A percentile compares a stretch with the other conserved stretches of the same genome.
Conservation (phyloP, 768 basidiomycete species). For the Kwoniella newhampshirensis region DNA sequence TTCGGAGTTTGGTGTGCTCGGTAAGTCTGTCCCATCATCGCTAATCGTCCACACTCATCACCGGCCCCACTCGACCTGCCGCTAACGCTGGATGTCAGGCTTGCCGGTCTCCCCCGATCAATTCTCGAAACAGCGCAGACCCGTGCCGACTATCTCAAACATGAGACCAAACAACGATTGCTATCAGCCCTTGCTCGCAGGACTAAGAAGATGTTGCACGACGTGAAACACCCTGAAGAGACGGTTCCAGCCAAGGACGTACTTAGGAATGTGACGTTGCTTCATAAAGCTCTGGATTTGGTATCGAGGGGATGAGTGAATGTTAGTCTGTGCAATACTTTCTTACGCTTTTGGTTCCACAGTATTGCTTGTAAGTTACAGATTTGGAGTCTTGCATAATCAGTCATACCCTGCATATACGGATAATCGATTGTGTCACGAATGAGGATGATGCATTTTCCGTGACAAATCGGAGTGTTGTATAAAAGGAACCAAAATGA, state of each 20-base stretch:
- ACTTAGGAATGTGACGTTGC: constrained; percentile 14
- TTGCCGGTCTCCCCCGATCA: constrained; percentile 75
- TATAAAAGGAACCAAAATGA: too few species aligned
- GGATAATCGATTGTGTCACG: not conserved
- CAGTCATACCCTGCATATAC: not conserved
- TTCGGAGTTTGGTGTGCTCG: constrained; percentile 89
- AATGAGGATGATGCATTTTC: not conserved
- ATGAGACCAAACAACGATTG: constrained; percentile 53
- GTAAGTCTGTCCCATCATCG: constrained; percentile 17
- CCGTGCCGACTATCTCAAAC: constrained; percentile 62
- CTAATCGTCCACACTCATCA: too few species aligned
- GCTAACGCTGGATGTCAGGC: constrained; percentile 50
- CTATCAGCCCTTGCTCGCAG: constrained; percentile 25
- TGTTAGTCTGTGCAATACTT: too few species aligned
- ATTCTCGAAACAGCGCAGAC: constrained; percentile 65
- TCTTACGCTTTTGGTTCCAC: too few species aligned
- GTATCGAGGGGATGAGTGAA: not conserved
- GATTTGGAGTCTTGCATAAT: not conserved
- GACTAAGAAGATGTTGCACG: constrained; percentile 6
- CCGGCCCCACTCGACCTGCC: not conserved
- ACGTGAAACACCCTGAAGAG: not conserved
- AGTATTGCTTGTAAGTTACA: too few species aligned
- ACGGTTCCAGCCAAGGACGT: not conserved
- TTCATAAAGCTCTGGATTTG: constrained; percentile 20
- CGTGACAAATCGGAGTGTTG: too few species aligned